A percentile compares a stretch with the other conserved stretches of the same genome.
Conservation (phyloP, 192 early-diverging fungal genomes). For the Coemansia sp. region DNA sequence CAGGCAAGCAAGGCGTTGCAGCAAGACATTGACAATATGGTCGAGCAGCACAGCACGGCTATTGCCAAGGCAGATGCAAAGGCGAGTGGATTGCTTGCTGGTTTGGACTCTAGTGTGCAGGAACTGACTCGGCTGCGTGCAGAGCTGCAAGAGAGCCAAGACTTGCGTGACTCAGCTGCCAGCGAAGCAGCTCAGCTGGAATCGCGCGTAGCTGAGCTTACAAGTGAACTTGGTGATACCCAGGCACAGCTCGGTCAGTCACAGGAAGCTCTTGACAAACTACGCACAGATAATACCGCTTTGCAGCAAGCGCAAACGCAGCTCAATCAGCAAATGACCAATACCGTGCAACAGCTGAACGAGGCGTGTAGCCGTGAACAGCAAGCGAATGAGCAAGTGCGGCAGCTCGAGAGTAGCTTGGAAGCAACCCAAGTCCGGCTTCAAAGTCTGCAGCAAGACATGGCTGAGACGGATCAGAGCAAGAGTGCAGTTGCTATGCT, state of each 20-base stretch:
- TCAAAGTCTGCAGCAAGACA: background rate
- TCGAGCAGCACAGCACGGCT: conserved; percentile 3
- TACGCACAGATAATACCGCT: background rate
- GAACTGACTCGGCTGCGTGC: conserved; percentile 4
- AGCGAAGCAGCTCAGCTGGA: background rate
- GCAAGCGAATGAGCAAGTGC: conserved; percentile 4
- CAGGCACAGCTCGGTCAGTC: conserved; percentile 5
- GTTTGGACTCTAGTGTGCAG: background rate
- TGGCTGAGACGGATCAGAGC: background rate
- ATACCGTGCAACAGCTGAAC: background rate
- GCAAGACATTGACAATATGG: background rate
- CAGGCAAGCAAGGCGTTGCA: background rate
- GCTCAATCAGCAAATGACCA: background rate
- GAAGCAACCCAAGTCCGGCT: background rate
- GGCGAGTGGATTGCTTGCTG: background rate
- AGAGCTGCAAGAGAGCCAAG: background rate
- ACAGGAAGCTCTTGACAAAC: background rate
- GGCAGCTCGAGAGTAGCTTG: conserved; percentile 15
- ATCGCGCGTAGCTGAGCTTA: conserved; percentile 2
- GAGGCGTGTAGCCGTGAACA: background rate
- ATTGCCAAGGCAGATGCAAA: background rate
- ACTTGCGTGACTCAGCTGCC: background rate
- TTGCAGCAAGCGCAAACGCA: conserved; percentile 4
- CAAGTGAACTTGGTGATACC: background rate
- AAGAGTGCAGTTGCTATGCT: background rate